Conservation (phyloP, 169 alveolate species). For the Ichthyophthirius multifiliis region DNA sequence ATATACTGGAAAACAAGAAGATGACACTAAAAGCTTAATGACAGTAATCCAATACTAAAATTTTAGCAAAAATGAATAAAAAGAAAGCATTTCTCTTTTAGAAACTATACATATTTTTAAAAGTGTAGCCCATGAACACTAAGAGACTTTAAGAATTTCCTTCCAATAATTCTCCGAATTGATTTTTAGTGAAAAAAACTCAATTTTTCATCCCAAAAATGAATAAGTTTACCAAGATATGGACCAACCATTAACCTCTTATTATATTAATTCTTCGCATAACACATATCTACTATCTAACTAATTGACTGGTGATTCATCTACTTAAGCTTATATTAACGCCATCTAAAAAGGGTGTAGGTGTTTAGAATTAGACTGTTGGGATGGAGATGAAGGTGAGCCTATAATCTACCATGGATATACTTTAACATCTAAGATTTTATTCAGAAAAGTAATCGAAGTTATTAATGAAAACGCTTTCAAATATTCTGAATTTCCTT, state of each 20-base stretch:
- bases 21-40: not conserved
- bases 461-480: constrained; percentile 85
- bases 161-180: not conserved
- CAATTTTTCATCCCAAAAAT: not conserved
- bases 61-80: constrained; percentile 6
- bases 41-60: not conserved
- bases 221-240: constrained; percentile 21
- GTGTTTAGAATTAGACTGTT: constrained; percentile 94
- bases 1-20: not conserved
- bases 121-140: not conserved
- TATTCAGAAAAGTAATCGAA: constrained; percentile 75
- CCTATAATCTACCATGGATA: constrained; percentile 87
- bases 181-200: not conserved
- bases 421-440: constrained; percentile 83
- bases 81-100: not conserved
- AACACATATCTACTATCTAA: constrained; percentile 94
- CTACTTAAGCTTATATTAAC: constrained; percentile 86
- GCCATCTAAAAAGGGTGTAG: constrained; percentile 93
- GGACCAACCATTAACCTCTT: constrained; percentile 79
- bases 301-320: constrained; percentile 91
- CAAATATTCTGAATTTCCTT: constrained; percentile 79
- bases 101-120: no score
- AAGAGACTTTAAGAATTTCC: not conserved
- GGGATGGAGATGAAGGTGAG: constrained; percentile 1
- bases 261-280: constrained; percentile 90